Base-by-base conservation (phyloP, 2,329 filamentous ascomycete species). In the Sporothrix variecibatus region DNA sequence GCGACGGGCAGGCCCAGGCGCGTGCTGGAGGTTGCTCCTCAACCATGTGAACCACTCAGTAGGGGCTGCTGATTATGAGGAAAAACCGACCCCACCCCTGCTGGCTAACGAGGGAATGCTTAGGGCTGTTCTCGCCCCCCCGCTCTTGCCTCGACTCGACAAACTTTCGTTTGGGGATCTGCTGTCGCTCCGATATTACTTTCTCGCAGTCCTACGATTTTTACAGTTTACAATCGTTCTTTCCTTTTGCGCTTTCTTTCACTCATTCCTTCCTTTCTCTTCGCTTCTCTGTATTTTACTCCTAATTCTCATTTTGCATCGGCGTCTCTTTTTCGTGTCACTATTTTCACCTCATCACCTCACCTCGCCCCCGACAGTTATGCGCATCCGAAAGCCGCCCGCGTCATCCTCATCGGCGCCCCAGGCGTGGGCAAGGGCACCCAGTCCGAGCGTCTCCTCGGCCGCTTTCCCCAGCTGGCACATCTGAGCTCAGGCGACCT, bases 341-440 rank as follows among this genome's bases (percentile, higher is more conserved):
- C 5, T 38, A 58, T 53, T n/a, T 11, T 20, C 4, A 2, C 11
- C 2, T 38, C 7, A 17, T 38, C 46, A 38, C 46, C 7, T 17
- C 34, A 34, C 3, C 43, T 20, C 43, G 31, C 23, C 4, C 28
- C 26, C 67, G 43, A 15, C 70, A 60, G 58, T 11, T 77, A 91
- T 91, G 89, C 87, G 90, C 84, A 89, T 97, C 80, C 88, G 87
- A 91, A 88, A 84, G 95, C 96, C 74, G 96, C 96, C 72, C 93
- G 96, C 76, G 92, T 98, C 77, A 98, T 99, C 81, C 90, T 99
- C 78, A 90, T 99, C 79, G 96, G 96, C 79, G 95, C 95, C 71
- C 96, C 96, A n/a, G 95, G 95, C 74, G 96, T 97, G 74, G 96
- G 96, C 76, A 99, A 99, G 83, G 96, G 95, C 76, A 99, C 96